These are phyloP conservation scores for Globisporangium radiosum DNA, from an alignment of 352 stramenopile species.

Conservation along the genomic window DNA sequence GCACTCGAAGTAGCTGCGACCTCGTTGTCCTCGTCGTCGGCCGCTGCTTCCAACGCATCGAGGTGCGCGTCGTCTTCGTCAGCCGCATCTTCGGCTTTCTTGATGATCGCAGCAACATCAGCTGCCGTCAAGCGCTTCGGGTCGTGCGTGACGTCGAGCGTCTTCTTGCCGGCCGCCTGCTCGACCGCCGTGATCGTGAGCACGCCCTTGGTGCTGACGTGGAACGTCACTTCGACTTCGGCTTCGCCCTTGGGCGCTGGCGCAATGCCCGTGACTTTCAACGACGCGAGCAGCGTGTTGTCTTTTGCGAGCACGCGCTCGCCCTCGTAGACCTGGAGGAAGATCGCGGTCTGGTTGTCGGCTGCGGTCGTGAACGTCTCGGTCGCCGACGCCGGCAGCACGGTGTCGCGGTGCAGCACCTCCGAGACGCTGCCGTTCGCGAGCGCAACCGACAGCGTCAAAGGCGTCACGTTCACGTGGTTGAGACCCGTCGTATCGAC, in stretches of 20 bases:
- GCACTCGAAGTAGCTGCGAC: slow-evolving; percentile 15
- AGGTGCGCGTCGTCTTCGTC: slow-evolving; percentile 77
- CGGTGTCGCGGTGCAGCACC: slow-evolving; percentile 88
- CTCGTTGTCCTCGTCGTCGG: slow-evolving; percentile 47
- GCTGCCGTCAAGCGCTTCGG: slow-evolving; percentile 54
- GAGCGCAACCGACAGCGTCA: slow-evolving; percentile 90
- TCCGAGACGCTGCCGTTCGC: slow-evolving; percentile 89
- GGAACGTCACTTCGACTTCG: slow-evolving; percentile 91
- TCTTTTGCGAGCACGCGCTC: slow-evolving; percentile 96
- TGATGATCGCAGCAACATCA: slow-evolving; percentile 70
- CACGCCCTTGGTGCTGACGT: slow-evolving; percentile 90
- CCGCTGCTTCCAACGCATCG: slow-evolving; percentile 63
- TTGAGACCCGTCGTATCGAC: slow-evolving; percentile 57
- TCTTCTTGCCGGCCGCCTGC: slow-evolving; percentile 64
- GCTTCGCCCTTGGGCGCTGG: slow-evolving; percentile 85
- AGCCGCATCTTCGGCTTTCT: slow-evolving; percentile 79
- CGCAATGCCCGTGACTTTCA: slow-evolving; percentile 87
- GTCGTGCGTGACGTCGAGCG: slow-evolving; percentile 70
- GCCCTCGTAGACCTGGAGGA: slow-evolving; percentile 93
- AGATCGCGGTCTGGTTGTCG: slow-evolving; percentile 90
- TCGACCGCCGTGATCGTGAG: slow-evolving; percentile 92
- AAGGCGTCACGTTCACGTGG: slow-evolving; percentile 89
- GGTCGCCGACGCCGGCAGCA: slow-evolving; percentile 77
- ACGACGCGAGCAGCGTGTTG: slow-evolving; percentile 91
- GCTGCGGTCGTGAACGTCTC: slow-evolving; percentile 87